phyloP scores from a whole-genome alignment of 306 rosid species.

The Lathyrus tuberosus region DNA sequence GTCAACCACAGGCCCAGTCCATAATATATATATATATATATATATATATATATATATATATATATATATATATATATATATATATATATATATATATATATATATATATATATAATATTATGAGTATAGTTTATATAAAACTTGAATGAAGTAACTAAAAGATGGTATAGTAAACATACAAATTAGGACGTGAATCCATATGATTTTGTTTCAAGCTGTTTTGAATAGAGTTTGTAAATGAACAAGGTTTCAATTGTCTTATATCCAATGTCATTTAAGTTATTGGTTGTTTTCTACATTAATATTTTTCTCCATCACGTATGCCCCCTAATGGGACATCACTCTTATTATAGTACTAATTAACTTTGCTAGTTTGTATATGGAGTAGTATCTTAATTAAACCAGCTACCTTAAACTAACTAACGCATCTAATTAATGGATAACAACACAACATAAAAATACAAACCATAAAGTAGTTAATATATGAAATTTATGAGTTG shows the following conservation, averaged over 20 bases:
- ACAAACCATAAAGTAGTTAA: background rate
- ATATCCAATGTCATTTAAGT: constrained; percentile 5
- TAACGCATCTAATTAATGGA: background rate
- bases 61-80: too few species aligned
- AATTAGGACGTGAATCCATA: background rate
- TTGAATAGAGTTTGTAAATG: background rate
- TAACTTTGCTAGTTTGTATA: background rate
- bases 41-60: too few species aligned
- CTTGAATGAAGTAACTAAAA: too few species aligned
- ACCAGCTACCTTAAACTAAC: background rate
- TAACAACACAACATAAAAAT: background rate
- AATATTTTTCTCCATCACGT: too few species aligned
- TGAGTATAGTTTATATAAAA: too few species aligned
- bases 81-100: too few species aligned
- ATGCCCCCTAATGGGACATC: constrained; percentile 8
- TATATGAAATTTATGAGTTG: constrained; percentile 33
- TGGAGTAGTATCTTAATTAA: background rate
- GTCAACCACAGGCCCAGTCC: too few species aligned
- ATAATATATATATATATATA: too few species aligned
- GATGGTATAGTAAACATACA: background rate
- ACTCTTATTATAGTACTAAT: background rate
- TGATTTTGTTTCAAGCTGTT: constrained; percentile 19
- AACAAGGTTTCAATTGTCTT: constrained; percentile 10
- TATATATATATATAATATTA: too few species aligned
- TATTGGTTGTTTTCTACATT: background rate